phyloP scores from a whole-genome alignment of 176 grass and related monocot species.

The Musa itinerans region DNA sequence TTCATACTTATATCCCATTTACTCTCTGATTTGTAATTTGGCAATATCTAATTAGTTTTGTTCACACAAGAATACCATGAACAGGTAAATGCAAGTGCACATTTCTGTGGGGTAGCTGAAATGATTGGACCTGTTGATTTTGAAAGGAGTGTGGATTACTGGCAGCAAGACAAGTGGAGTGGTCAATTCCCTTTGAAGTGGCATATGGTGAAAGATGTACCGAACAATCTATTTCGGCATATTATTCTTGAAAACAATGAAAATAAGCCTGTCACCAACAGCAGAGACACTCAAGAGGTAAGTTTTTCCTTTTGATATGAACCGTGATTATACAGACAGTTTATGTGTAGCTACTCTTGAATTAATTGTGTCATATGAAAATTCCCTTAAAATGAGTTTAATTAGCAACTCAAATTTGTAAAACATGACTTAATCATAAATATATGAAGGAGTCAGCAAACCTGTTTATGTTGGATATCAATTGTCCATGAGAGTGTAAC shows the following conservation, averaged over 20 bases:
- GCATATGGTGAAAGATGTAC: constrained; percentile 71
- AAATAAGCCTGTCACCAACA: constrained; percentile 68
- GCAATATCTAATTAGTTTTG: constrained; percentile 4
- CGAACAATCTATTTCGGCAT: constrained; percentile 71
- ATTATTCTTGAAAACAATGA: constrained; percentile 80
- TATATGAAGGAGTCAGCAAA: too few species aligned
- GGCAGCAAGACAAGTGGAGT: constrained; percentile 83
- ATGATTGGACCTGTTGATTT: constrained; percentile 72
- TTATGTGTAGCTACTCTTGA: not conserved
- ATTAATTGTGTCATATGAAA: not conserved
- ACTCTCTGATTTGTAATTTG: not conserved
- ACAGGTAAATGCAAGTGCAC: constrained; percentile 76
- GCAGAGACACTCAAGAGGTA: constrained; percentile 76
- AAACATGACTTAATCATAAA: too few species aligned
- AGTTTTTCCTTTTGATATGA: not conserved
- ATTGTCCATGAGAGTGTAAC: too few species aligned
- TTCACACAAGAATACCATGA: constrained; percentile 11
- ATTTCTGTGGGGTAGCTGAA: constrained; percentile 75
- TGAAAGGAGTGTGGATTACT: constrained; percentile 68
- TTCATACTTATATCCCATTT: constrained; percentile 6
- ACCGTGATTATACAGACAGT: not conserved
- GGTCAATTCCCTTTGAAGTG: constrained; percentile 74
- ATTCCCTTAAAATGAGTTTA: too few species aligned
- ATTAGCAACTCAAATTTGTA: too few species aligned
- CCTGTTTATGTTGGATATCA: too few species aligned